Base-by-base conservation (phyloP, 257 asterid genomes). In the Coffea eugenioides region DNA sequence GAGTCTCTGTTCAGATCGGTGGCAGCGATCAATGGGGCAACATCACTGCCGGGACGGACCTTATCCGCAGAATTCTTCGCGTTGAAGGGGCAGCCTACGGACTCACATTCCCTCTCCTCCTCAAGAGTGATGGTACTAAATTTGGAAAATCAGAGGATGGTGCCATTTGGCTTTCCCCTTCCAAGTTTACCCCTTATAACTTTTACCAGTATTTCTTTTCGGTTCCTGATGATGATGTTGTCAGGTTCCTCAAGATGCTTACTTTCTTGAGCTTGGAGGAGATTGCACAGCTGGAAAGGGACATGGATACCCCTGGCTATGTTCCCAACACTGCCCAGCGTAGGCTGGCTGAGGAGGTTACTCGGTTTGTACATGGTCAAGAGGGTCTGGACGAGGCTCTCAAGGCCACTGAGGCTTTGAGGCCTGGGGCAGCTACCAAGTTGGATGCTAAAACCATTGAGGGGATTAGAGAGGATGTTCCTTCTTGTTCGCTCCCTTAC, bases 21-120 rank as follows among this genome's bases (percentile, higher is more conserved):
- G 98, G 98, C 43, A 92, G 97, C 75, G 98, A 95, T 83, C 98
- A 95, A 78, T 93, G 99, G 99, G 99, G 99, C 36, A 95, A 95
- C 77, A 91, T 95, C 56, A 95, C 97, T 1, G 94, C 97, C 0
- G 99, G 99, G 43, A 95, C 99, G 0, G 99, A 94, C 27, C 97
- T 94, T 16, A 93, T 94, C 70, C 95, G 98, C 34, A 84, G 87
- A 68, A 86, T 93, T 78, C 90, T 93, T 16, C 89, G 85, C 45
- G 84, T 84, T 2, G 92, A 87, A 27, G 13, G 54, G 13, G 49
- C 57, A 59, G 89, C 89, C 2, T 89, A 87, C 77, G 98, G 98
- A 31, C 86, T 95, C 79, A 95, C 98, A 31, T 95, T 95, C 74
- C 98, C 98, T 34, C 97, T 95, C 64, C 97, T 95, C 52, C 94